Base-by-base conservation (phyloP, 2,329 filamentous ascomycete species). In the Pseudopyrenochaeta lycopersici region DNA sequence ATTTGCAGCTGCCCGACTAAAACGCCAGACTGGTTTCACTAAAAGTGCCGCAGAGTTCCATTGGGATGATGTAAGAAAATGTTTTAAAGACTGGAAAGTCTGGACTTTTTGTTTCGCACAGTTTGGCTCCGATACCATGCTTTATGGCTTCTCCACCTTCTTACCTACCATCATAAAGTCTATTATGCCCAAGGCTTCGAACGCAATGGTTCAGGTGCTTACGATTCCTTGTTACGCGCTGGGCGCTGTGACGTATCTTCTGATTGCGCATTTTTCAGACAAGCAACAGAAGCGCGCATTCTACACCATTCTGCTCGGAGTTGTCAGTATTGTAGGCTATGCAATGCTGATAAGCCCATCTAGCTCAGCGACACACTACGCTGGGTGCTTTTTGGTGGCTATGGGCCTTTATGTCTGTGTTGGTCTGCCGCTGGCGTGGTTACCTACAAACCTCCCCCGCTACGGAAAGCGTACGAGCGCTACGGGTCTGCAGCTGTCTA, bases 141-240 rank as follows among this genome's bases (percentile, higher is more conserved):
- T 93, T 0, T 93, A 93, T 66, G 89, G 90, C 4, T 92, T 87
- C 73, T 89, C 86, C 44, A 92, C 89, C 0, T 93, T 93, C 68
- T 76, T 94, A 39, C 90, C 90, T 0, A 92, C 89, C 4, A 93
- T 94, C 60, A 91, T 94, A 71, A 80, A 85, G 36, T 86, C 83
- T 3, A 84, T 93, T 46, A 88, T 89, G 2, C 76, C 78, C 1
- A 70, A 68, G 2, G 91, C 89, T 80, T 81, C 84, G 0, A 79
- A 80, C 0, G 84, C 89, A 0, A 81, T 90, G 66, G 85, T 91
- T 5, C 90, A 93, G 72, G 85, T 90, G 29, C 82, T 93, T 30
- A 93, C 90, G 0, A 89, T 94, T 41, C 90, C 90, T 0, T 91
- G 89, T 73, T 93, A 93, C 70, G 85, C 86, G 4, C 72, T 92